Base-by-base conservation (phyloP, 2,329 filamentous ascomycete species). In the Chrysoporthe cubensis region DNA sequence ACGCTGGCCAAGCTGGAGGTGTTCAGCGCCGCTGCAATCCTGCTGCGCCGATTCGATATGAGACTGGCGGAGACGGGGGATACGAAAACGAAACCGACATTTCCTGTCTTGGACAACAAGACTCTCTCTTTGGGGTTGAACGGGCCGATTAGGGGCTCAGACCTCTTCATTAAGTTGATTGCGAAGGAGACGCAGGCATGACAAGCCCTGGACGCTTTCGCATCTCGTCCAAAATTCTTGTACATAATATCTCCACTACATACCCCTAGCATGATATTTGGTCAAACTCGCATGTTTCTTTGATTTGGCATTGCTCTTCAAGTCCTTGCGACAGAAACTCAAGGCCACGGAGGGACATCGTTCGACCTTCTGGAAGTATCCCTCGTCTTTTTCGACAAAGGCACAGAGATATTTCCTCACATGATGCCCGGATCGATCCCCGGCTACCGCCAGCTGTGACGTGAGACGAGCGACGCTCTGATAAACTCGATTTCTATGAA, bases 1-100 rank as follows among this genome's bases (percentile, higher is more conserved):
- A 56, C 62, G 4, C 48, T 64, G 32, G 62, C 62, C 21, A 54
- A 56, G 48, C 37, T 54, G n/a, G 62, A 64, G 40, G 62, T 64
- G 14, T 64, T 64, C 48, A 56, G 48, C 34, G 48, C 40, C 26
- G 62, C 52, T 13, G 62, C 62, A 3, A 64, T 56, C 37, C 9
- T 64, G 48, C 13, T 64, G 48, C 62, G 43, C 50, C 62, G 62
- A 3, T 64, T 64, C 18, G 50, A 64, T 9, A 42, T 64, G n/a
- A 54, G 21, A 14, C 21, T 64, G 46, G 46, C 48, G n/a, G 26
- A 13, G 3, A 34, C 34, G 18, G 46, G 61, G 8, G 9, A 54
- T 3, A 54, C 9, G 18, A 26, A 26, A 26, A 9, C 13, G 3
- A 32, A 4, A 34, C 61, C 44, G 26, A 2, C 44, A 1, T 52